phyloP scores from a whole-genome alignment of 768 basidiomycete genomes.

The Butyriboletus loyo region DNA sequence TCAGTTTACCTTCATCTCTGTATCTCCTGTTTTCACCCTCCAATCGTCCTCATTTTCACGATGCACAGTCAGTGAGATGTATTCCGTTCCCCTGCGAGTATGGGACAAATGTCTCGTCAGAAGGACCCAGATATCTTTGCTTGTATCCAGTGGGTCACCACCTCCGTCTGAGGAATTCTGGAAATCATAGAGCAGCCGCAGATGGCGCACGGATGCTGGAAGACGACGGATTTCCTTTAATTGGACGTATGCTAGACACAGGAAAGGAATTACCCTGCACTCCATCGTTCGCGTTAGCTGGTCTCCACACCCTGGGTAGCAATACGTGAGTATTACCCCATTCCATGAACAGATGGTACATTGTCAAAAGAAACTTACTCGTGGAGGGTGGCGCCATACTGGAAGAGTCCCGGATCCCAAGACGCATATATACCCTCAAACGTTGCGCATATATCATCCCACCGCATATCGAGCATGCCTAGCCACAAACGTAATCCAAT shows the following conservation, averaged over 20 bases:
- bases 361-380: conserved; percentile 45
- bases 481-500: background rate
- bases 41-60: conserved; percentile 43
- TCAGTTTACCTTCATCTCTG: conserved; percentile 39
- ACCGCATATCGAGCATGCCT: conserved; percentile 61
- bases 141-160: conserved; percentile 5
- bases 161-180: background rate
- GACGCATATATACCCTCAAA: conserved; percentile 85
- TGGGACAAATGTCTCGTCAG: conserved; percentile 72
- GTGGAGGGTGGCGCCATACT: conserved; percentile 52
- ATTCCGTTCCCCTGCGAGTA: conserved; percentile 60
- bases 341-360: background rate
- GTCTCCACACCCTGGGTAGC: conserved; percentile 39
- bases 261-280: conserved; percentile 33
- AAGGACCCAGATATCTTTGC: conserved; percentile 71
- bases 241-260: background rate
- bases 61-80: conserved; percentile 52
- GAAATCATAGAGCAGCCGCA: conserved; percentile 39
- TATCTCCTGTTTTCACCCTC: conserved; percentile 26
- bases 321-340: background rate
- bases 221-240: background rate
- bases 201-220: conserved; percentile 39
- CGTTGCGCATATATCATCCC: conserved; percentile 68
- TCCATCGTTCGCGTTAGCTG: conserved; percentile 37
- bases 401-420: conserved; percentile 76